phyloP scores from a whole-genome alignment of 257 asterid genomes.

The Salvia hispanica region DNA sequence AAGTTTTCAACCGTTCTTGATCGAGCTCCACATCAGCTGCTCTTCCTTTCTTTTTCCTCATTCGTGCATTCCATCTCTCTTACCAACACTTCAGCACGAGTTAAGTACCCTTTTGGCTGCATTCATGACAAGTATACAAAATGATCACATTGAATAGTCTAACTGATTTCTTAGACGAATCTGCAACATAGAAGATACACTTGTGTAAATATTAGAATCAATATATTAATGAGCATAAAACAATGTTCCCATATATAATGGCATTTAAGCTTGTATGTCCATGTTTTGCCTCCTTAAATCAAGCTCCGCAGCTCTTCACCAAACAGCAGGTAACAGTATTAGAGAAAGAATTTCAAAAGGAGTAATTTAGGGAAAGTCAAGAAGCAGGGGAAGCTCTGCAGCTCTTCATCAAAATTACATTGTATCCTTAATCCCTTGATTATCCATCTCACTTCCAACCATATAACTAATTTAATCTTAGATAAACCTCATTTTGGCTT shows the following conservation, averaged over 20 bases:
- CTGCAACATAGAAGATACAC: slow-evolving; percentile 11
- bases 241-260: slow-evolving; percentile 84
- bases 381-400: neutral
- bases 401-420: no score
- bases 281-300: slow-evolving; percentile 94
- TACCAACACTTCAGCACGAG: slow-evolving; percentile 86
- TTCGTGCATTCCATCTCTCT: slow-evolving; percentile 58
- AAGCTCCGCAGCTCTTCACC: slow-evolving; percentile 87
- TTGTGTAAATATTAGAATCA: neutral
- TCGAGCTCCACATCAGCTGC: no score
- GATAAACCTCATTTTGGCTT: no score
- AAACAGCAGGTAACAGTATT: slow-evolving; percentile 42
- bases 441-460: no score
- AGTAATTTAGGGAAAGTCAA: neutral
- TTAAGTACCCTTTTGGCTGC: slow-evolving; percentile 74
- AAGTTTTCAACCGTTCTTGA: no score
- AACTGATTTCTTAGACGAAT: neutral
- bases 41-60: no score
- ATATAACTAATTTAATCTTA: no score
- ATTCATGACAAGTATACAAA: slow-evolving; percentile 28
- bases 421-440: no score
- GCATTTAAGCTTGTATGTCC: slow-evolving; percentile 63
- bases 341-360: slow-evolving; percentile 25
- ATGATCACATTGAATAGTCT: slow-evolving; percentile 25
- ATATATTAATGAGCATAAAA: slow-evolving; percentile 81